Evolutionary conservation across 2,329 filamentous ascomycete genomes (phyloP), one percentile per base, ranked within the genome.

Genomic region (Rhynchosporium agropyri): DNA sequence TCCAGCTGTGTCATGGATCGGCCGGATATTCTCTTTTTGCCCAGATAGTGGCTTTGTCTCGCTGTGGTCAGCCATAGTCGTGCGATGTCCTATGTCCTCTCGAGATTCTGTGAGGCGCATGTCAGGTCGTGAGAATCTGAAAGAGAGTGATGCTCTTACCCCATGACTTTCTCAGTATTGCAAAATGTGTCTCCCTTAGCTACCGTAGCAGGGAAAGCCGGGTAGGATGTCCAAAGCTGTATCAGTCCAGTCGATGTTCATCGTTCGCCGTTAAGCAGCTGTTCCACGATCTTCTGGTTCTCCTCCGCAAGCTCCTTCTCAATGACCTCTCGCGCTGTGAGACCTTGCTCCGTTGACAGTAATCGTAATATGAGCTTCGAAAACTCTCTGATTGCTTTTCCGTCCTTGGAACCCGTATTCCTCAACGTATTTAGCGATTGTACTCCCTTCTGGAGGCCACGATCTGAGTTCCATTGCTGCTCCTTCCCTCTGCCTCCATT

Each of bases 381-480:
- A 69, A 86, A 89, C 73, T 88, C 86, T 58, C 82, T 77, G 36
- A 89, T 77, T 4, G 79, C 85, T 67, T 87, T 84, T 36, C 84
- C 84, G 62, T 82, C 81, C 67, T 82, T 79, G n/a, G 81, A 79
- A 1, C 80, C 78, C 36, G 79, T 78, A 38, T 77, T 76, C 62
- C 82, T 78, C 40, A 82, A 81, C 60, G 74, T 78, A 48, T 81
- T 80, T 63, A 89, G 75, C 13, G 80, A 81, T 26, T 80, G 77
- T 50, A 84, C 80, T 1, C 84, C 87, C 26, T 81, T 81, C 60
- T 81, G 77, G 55, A 86, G 78, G 6, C 86, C 86, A 5, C 82
- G 77, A 56, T 88, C 84, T 50, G 79, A 77, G 28, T 82, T 84
- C 87, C 86, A 89, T 3, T 66, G 60, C 42, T 65, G 58, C 49